phyloP scores from a whole-genome alignment of 1,139 yeast genomes.

The Oligophagozyma castellii region DNA sequence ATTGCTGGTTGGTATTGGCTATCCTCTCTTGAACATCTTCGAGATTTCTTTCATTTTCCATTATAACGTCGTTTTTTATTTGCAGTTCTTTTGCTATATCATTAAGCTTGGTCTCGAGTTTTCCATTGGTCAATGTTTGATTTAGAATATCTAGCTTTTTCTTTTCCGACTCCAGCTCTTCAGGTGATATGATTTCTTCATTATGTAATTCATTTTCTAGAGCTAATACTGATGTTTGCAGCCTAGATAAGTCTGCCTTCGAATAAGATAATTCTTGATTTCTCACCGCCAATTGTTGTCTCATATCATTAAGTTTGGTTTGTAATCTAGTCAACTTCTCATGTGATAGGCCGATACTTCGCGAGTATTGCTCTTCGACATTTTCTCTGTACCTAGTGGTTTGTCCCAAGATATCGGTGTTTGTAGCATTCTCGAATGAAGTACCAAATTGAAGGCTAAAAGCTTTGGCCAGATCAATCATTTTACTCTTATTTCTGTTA shows the following conservation, averaged over 20 bases:
- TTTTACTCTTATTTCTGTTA: slow-evolving; percentile 18
- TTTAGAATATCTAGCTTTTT: slow-evolving; percentile 7
- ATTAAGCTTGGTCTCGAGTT: slow-evolving; percentile 24
- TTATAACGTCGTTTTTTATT: slow-evolving; percentile 28
- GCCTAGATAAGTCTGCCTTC: not conserved
- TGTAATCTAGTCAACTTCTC: not conserved
- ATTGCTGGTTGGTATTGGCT: slow-evolving; percentile 38
- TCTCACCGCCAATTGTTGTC: slow-evolving; percentile 1
- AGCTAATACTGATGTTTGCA: not conserved
- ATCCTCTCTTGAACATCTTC: slow-evolving; percentile 43
- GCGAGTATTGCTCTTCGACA: not conserved
- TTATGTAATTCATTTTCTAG: slow-evolving; percentile 22
- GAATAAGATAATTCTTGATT: slow-evolving; percentile 5
- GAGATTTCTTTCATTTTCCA: slow-evolving; percentile 35
- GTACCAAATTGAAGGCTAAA: slow-evolving; percentile 1
- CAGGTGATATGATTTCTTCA: slow-evolving; percentile 6
- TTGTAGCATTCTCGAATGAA: slow-evolving; percentile 1
- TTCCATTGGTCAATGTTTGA: slow-evolving; percentile 26
- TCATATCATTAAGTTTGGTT: slow-evolving; percentile 1
- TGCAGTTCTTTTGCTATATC: slow-evolving; percentile 30
- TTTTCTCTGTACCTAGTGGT: not conserved
- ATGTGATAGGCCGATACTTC: not conserved
- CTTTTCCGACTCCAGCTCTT: slow-evolving; percentile 10
- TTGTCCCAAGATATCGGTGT: not conserved
- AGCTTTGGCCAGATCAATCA: slow-evolving; percentile 9